Evolutionary conservation across 73 alveolate species (phyloP).

Genomic region (Uronychia binucleata): DNA sequence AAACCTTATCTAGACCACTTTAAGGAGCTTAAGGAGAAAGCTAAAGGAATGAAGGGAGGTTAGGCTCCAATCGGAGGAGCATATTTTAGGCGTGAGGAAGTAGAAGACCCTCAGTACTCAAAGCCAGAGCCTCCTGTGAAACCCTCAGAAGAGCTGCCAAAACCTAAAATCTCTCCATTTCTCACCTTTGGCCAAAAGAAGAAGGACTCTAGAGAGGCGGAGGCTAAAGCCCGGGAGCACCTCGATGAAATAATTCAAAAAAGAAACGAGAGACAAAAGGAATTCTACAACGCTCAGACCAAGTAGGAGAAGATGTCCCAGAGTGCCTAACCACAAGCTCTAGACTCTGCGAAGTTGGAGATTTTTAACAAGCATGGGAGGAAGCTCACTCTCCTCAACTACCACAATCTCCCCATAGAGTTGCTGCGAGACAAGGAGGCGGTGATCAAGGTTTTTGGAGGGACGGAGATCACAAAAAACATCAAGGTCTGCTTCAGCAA

Average conservation of each 20-base stretch:
- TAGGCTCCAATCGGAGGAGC: not conserved
- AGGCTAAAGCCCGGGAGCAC: no score
- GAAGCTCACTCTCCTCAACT: not conserved
- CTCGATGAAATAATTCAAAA: not conserved
- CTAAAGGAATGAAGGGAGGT: not conserved
- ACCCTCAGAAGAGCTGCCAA: not conserved
- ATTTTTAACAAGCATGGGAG: not conserved
- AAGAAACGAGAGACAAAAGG: not conserved
- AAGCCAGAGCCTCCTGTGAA: not conserved
- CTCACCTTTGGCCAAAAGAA: not conserved
- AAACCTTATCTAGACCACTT: not conserved
- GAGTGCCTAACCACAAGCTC: not conserved
- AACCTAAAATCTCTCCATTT: not conserved
- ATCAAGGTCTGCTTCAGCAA: no score
- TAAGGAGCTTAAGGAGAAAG: not conserved
- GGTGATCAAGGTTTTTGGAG: not conserved
- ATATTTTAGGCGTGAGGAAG: not conserved
- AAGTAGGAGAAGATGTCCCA: not conserved
- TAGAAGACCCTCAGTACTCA: not conserved
- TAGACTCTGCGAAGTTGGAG: no score
- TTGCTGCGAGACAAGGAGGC: not conserved
- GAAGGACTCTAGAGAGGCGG: not conserved
- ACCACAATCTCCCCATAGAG: not conserved
- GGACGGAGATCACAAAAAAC: not conserved
- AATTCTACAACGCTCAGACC: not conserved